A percentile compares a stretch with the other conserved stretches of the same genome.
phyloP scores from a whole-genome alignment of 306 rosid species.

The Sicyos edulis region DNA sequence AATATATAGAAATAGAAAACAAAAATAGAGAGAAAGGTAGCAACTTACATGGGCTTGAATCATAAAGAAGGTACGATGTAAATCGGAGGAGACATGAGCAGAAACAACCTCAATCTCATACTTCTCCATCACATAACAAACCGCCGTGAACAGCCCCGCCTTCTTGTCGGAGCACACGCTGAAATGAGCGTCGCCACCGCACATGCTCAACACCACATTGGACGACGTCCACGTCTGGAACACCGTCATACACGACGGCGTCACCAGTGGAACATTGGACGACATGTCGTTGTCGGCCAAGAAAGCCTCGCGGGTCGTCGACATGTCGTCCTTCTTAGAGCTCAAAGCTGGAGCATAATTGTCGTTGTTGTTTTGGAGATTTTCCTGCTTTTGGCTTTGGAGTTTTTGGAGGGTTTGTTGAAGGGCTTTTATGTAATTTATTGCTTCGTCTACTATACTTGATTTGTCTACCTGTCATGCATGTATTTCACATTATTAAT shows the following conservation, averaged over 20 bases:
- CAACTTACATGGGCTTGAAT: conserved; percentile 53
- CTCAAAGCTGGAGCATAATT: not conserved
- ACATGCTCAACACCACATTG: conserved; percentile 45
- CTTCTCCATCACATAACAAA: conserved; percentile 53
- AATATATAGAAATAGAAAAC: too few relatives aligned
- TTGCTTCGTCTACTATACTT: not conserved
- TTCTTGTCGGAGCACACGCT: conserved; percentile 41
- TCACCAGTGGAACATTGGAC: not conserved
- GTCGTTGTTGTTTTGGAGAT: not conserved
- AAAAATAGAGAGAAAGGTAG: not conserved
- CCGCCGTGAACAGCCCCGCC: conserved; percentile 32
- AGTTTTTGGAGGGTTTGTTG: not conserved
- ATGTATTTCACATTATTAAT: not conserved
- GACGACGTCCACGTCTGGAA: conserved; percentile 52
- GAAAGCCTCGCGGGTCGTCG: not conserved
- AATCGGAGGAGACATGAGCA: conserved; percentile 38
- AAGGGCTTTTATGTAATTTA: not conserved
- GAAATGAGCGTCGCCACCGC: conserved; percentile 63
- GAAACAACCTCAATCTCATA: conserved; percentile 38
- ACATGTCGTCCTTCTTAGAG: too few relatives aligned
- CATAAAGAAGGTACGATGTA: conserved; percentile 34
- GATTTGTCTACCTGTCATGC: not conserved
- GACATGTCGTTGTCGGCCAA: not conserved
- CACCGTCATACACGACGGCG: not conserved
- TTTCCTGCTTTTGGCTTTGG: not conserved